phyloP scores from a whole-genome alignment of 352 stramenopile species.

The Phytopythium montanum region DNA sequence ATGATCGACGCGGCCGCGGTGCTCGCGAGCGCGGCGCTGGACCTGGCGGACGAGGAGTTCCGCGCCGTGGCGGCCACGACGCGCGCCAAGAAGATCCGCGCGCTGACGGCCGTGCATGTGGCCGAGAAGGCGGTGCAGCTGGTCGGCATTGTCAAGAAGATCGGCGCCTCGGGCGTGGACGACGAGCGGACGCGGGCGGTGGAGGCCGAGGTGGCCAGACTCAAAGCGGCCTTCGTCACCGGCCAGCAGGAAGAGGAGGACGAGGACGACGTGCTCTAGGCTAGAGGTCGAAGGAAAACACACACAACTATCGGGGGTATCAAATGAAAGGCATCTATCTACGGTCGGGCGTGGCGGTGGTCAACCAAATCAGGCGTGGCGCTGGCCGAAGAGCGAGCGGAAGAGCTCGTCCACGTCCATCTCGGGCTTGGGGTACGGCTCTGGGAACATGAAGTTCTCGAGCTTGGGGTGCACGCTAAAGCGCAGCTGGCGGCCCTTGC shows the following conservation, averaged over 20 bases:
- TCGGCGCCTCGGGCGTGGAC: slow-evolving; percentile 60
- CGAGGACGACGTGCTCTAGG: slow-evolving; percentile 84
- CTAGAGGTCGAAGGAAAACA: background rate
- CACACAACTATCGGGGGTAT: slow-evolving; percentile 4
- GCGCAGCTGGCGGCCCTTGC: slow-evolving; percentile 77
- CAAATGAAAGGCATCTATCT: slow-evolving; percentile 17
- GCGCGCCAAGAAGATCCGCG: slow-evolving; percentile 79
- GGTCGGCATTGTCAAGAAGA: slow-evolving; percentile 83
- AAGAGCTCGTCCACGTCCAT: slow-evolving; percentile 87
- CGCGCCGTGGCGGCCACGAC: slow-evolving; percentile 55
- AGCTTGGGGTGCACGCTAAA: slow-evolving; percentile 87
- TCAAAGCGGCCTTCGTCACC: slow-evolving; percentile 61
- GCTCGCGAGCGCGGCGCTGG: slow-evolving; percentile 65
- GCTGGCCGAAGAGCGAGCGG: slow-evolving; percentile 76
- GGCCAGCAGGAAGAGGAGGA: slow-evolving; percentile 76
- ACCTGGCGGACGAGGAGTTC: slow-evolving; percentile 80
- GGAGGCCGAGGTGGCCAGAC: slow-evolving; percentile 31
- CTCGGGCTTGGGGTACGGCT: slow-evolving; percentile 67
- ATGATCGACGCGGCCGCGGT: slow-evolving; percentile 57
- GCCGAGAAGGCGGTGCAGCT: slow-evolving; percentile 74
- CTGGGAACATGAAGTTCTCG: slow-evolving; percentile 89
- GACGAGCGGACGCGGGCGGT: slow-evolving; percentile 36
- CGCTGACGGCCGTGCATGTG: slow-evolving; percentile 58
- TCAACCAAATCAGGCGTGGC: slow-evolving; percentile 25
- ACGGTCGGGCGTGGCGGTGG: slow-evolving; percentile 6